Evolutionary conservation across 495 filamentous ascomycete genomes (phyloP), one percentile per base, ranked within the genome.

Genomic region (Aspergillus olivimuriae): DNA sequence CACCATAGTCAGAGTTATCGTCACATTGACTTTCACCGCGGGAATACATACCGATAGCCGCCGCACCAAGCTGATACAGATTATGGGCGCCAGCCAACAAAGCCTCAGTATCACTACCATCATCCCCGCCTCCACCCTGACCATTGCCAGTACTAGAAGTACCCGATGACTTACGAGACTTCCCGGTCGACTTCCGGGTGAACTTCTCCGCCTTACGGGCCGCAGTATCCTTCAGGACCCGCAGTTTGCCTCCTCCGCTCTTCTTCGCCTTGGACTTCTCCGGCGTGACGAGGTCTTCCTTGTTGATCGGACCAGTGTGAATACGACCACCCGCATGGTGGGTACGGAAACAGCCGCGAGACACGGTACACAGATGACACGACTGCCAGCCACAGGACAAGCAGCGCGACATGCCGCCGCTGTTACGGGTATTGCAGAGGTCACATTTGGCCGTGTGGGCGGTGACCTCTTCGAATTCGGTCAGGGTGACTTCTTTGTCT

Each of bases 401-500:
- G 51, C 75, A 78, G 6, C 70, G 65, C 9, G 59, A 55, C 58
- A 77, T 71, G 12, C 61, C 69, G 9, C 46, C 39, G 6, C 30
- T 56, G 40, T 77, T 77, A 4, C 72, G 63, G 9, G 47, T 49
- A 35, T 68, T 60, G 51, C 75, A 77, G 1, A 60, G 11, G 23
- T 78, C 75, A 41, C 75, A 78, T 50, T 75, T 77, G 1, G 70
- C 73, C 0, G 73, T 77, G 43, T 68, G 65, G 4, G 69, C 65
- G 1, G 43, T 49, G 14, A 74, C 58, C 16, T 60, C 46, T 2
- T 46, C 38, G 47, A 71, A 71, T 2, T 48, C n/a, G 3, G 36
- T 41, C 15, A 22, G 2, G 24, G 11, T 28, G 6, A 28, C 24
- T 11, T 28, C 24, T 28, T 11, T 28, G 24, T 28, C 11, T 5